These are phyloP conservation scores for Eucalyptus sp. DNA, from an alignment of 345 rosid species.

Conservation along the genomic window DNA sequence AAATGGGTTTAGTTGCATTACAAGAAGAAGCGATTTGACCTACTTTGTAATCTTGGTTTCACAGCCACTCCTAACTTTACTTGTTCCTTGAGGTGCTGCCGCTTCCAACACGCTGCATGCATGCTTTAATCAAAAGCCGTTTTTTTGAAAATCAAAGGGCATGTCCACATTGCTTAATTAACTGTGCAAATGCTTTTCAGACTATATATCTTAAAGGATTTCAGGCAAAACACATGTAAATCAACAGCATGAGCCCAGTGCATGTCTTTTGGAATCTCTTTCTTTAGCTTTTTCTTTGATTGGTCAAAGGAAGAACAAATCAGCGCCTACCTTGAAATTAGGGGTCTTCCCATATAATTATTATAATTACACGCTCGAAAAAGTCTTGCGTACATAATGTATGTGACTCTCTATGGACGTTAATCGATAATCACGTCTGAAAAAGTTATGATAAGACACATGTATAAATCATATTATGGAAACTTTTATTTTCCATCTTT, in stretches of 20 bases:
- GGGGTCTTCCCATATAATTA: background rate
- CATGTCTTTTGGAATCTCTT: background rate
- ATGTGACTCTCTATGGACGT: background rate
- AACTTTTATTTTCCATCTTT: background rate
- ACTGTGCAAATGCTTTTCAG: background rate
- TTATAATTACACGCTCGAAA: too few relatives aligned
- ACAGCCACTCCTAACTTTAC: fast-evolving
- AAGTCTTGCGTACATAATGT: background rate
- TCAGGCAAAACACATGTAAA: background rate
- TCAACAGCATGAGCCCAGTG: too few relatives aligned
- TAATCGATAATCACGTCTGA: too few relatives aligned
- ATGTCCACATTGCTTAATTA: background rate
- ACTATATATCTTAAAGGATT: background rate
- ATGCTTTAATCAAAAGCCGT: background rate
- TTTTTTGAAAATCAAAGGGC: too few relatives aligned
- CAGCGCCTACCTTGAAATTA: background rate
- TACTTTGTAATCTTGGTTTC: background rate
- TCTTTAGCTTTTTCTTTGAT: background rate
- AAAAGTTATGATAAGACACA: too few relatives aligned
- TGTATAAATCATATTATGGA: too few relatives aligned
- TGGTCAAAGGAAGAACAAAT: background rate
- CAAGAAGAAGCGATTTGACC: background rate
- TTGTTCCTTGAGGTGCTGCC: background rate
- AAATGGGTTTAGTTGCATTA: background rate
- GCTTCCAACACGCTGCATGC: background rate